A percentile compares a stretch with the other conserved stretches of the same genome.
These are phyloP conservation scores for Saccharomyces kudriavzevii DNA, from an alignment of 805 yeast species.

Conservation along the genomic window DNA sequence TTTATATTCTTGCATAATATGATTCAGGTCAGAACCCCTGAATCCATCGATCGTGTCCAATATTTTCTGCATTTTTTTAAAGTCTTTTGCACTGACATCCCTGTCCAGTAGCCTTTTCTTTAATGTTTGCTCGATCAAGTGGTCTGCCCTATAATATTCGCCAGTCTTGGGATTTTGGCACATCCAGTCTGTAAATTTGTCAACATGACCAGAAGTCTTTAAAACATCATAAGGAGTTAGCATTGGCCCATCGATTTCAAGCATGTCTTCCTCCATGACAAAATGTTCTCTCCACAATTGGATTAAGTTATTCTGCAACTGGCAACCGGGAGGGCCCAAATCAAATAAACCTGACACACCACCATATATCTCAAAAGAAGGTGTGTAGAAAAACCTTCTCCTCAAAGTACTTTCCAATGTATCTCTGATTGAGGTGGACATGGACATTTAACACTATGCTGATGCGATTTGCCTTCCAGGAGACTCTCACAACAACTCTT, in stretches of 20 bases:
- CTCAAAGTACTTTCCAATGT: conserved; percentile 81
- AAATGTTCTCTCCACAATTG: conserved; percentile 98
- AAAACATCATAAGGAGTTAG: conserved; percentile 95
- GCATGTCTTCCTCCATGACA: conserved; percentile 95
- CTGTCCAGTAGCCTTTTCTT: conserved; percentile 91
- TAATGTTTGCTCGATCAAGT: conserved; percentile 92
- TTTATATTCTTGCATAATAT: conserved; percentile 69
- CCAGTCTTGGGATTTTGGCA: conserved; percentile 92
- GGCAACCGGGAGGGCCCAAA: conserved; percentile 99
- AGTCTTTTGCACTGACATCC: conserved; percentile 75
- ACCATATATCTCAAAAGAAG: conserved; percentile 94
- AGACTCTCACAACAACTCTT: neutral
- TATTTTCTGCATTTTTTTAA: conserved; percentile 90
- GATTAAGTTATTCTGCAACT: conserved; percentile 89
- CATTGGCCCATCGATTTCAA: conserved; percentile 97
- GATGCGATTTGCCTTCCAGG: neutral
- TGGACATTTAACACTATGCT: neutral
- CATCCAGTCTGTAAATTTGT: conserved; percentile 99
- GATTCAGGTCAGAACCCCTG: conserved; percentile 88
- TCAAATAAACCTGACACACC: conserved; percentile 97
- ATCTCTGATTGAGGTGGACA: conserved; percentile 62
- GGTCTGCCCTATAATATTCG: conserved; percentile 98
- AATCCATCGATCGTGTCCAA: conserved; percentile 93
- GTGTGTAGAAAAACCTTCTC: conserved; percentile 95
- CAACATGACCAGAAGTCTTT: conserved; percentile 98